These are phyloP conservation scores for Medicago lupulina DNA, from an alignment of 306 rosid species.

Conservation along the genomic window DNA sequence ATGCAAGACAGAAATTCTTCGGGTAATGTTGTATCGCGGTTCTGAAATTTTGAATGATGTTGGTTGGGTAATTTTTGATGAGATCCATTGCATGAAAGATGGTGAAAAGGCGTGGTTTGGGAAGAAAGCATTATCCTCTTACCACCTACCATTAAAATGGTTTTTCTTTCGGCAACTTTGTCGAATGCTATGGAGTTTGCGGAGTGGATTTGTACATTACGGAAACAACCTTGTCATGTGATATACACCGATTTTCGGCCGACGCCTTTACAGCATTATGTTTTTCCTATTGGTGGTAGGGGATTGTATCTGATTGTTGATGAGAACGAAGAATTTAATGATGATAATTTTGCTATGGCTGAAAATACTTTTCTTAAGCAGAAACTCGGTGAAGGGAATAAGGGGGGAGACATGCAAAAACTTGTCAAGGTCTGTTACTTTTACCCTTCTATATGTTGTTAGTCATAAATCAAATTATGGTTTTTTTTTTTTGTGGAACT, in stretches of 20 bases:
- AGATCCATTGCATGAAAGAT: conserved; percentile 95
- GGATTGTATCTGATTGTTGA: conserved; percentile 90
- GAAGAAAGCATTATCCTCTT: conserved; percentile 95
- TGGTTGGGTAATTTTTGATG: conserved; percentile 95
- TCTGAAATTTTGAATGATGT: conserved; percentile 92
- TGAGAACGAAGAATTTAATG: conserved; percentile 83
- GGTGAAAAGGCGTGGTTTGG: conserved; percentile 98
- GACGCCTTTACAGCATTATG: conserved; percentile 91
- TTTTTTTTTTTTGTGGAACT: background rate
- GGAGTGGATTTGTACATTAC: conserved; percentile 90
- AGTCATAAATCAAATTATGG: too few species aligned
- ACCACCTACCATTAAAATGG: conserved; percentile 94
- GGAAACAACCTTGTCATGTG: conserved; percentile 94
- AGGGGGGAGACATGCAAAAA: conserved; percentile 72
- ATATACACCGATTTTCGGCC: conserved; percentile 96
- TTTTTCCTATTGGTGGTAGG: conserved; percentile 75
- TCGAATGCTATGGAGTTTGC: conserved; percentile 96
- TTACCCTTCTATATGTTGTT: background rate
- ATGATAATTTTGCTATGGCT: conserved; percentile 75
- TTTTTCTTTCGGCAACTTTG: conserved; percentile 93
- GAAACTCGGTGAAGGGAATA: conserved; percentile 55
- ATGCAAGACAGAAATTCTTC: conserved; percentile 72
- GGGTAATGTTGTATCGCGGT: conserved; percentile 96
- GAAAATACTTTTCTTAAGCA: conserved; percentile 74
- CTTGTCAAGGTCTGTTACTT: conserved; percentile 76